Evolutionary conservation across 108 stramenopile genomes (phyloP), one percentile per base, ranked within the genome.

Genomic region (Cyclotella cryptica): DNA sequence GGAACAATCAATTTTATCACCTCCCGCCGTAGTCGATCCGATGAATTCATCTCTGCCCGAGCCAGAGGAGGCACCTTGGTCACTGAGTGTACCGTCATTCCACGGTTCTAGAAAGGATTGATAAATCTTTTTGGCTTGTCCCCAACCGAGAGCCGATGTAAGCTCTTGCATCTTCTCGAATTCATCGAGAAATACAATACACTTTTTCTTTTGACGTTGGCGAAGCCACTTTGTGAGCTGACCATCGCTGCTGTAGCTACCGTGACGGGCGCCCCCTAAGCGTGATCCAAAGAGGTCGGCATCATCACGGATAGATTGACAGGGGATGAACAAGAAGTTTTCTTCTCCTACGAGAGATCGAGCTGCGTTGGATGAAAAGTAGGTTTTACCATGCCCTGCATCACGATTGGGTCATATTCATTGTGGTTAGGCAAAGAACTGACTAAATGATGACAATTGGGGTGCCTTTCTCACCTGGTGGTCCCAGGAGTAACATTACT

Each of bases 181-280:
- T 30, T 61, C 60, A 39, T 61, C 60, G 2, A 61, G 60, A 15
- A 61, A 61, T 14, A 61, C 60, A 13, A 61, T n/a, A 61, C 60
- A 61, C 60, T 61, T 61, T 21, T 61, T 30, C 29, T 12, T n/a
- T 39, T 61, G 30, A 13, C 60, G 29, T 14, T 61, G 60, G 15
- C 60, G 60, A 13, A 61, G 60, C 30, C 60, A 61, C 2, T n/a
- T 30, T 7, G 60, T 61, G 13, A 61, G 35, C 60, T 61, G 60
- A 1, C 60, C 60, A 61, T 61, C 60, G 35, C 60, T 61, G 60
- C 60, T 61, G n/a, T 61, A n/a, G n/a, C n/a, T 61, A 18, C 60
- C 60, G 13, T 13, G 4, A 13, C 60, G 60, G 29, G 60, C 29
- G 35, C 60, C 60, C 13, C 60, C 60, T 1, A 61, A 39, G 35